Evolutionary conservation across 768 basidiomycete species (phyloP).

Genomic region (Mycena chlorophos): DNA sequence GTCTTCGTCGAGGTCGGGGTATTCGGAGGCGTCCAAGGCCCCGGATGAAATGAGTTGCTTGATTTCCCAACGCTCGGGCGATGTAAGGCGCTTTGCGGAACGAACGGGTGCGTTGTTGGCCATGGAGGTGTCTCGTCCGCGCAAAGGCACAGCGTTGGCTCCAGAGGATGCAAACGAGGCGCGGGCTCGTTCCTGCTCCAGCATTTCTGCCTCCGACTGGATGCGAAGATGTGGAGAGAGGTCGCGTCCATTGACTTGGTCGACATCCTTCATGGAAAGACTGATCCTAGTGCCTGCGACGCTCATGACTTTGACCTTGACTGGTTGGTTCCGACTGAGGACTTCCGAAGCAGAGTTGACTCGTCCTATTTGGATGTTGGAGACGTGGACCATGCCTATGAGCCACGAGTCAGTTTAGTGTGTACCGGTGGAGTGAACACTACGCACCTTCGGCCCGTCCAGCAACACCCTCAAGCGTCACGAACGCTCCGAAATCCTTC

Average conservation of each 20-base stretch:
- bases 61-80: slow-evolving; percentile 99
- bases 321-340: slow-evolving; percentile 76
- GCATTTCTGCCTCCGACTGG: slow-evolving; percentile 91
- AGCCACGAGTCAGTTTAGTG: slow-evolving; percentile 10
- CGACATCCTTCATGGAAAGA: slow-evolving; percentile 97
- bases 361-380: slow-evolving; percentile 84
- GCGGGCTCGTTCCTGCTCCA: slow-evolving; percentile 69
- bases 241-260: slow-evolving; percentile 86
- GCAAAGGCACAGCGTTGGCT: slow-evolving; percentile 83
- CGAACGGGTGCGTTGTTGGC: slow-evolving; percentile 56
- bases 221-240: slow-evolving; percentile 93
- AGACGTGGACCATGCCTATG: slow-evolving; percentile 95
- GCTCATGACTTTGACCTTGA: slow-evolving; percentile 97
- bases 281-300: slow-evolving; percentile 78
- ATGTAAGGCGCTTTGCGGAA: slow-evolving; percentile 87
- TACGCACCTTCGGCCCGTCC: slow-evolving; percentile 88
- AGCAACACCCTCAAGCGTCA: slow-evolving; percentile 80
- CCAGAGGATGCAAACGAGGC: slow-evolving; percentile 72
- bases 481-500: slow-evolving; percentile 96
- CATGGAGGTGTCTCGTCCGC: slow-evolving; percentile 35
- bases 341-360: slow-evolving; percentile 87
- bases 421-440: not conserved
- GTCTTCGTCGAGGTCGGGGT: slow-evolving; percentile 90
- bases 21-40: slow-evolving; percentile 87
- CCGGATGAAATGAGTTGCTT: slow-evolving; percentile 98